These are phyloP conservation scores for Mycena albidolilacea DNA, from an alignment of 768 basidiomycete species.

Conservation along the genomic window DNA sequence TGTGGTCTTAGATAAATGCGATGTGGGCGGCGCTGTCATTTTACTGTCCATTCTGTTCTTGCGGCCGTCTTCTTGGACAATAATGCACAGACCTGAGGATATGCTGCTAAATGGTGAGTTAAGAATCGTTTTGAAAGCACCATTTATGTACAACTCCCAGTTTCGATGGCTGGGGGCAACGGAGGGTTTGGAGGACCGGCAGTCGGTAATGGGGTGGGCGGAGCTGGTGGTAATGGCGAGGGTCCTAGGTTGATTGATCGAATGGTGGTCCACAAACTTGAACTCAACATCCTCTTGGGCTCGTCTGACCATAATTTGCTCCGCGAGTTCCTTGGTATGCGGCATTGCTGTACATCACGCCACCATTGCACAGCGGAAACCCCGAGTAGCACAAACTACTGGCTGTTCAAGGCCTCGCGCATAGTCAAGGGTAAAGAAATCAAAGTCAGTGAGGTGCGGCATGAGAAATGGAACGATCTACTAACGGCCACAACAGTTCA, in stretches of 20 bases:
- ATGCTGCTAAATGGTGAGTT: too few species aligned
- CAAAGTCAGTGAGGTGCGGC: conserved; percentile 61
- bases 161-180: too few species aligned
- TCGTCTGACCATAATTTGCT: not conserved
- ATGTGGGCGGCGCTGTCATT: not conserved
- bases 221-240: not conserved
- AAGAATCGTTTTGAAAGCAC: too few species aligned
- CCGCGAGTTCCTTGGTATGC: not conserved
- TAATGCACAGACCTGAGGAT: too few species aligned
- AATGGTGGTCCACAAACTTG: not conserved
- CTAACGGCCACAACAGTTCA: conserved; percentile 66
- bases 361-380: not conserved
- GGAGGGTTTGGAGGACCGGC: too few species aligned
- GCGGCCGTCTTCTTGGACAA: not conserved
- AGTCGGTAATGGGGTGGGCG: not conserved
- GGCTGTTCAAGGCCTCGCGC: conserved; percentile 79
- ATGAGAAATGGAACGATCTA: not conserved
- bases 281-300: not conserved
- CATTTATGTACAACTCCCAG: too few species aligned
- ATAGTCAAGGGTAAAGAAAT: conserved; percentile 86
- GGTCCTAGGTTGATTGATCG: too few species aligned
- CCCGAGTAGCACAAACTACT: too few species aligned
- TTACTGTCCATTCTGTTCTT: not conserved
- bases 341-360: not conserved
- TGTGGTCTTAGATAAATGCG: not conserved